These are phyloP conservation scores for Taxillus chinensis DNA, from an alignment of 164 flowering plant species.

Conservation along the genomic window DNA sequence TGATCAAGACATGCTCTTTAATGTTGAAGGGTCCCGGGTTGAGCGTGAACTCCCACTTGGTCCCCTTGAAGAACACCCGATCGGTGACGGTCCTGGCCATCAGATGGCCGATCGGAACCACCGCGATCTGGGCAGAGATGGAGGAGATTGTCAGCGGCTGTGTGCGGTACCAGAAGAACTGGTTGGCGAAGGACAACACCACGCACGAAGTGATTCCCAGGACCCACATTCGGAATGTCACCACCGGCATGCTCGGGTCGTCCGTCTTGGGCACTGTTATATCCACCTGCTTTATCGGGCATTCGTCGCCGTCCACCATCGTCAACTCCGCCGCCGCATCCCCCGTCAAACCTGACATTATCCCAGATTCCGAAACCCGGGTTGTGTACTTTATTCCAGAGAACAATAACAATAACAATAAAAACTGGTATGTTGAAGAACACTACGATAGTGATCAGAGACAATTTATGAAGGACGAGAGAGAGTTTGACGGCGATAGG, in stretches of 20 bases:
- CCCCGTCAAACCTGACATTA: too few species aligned
- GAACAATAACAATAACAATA: too few species aligned
- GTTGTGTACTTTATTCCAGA: too few species aligned
- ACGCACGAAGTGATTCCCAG: slow-evolving; percentile 38
- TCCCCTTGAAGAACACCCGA: slow-evolving; percentile 27
- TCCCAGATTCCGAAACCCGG: too few species aligned
- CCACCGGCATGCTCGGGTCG: slow-evolving; percentile 34
- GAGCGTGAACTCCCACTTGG: slow-evolving; percentile 27
- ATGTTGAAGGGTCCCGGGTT: slow-evolving; percentile 51
- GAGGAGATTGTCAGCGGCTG: slow-evolving; percentile 31
- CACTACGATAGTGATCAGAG: too few species aligned
- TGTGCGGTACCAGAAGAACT: slow-evolving; percentile 54
- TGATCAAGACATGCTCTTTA: slow-evolving; percentile 45
- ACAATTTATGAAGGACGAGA: too few species aligned
- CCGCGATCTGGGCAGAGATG: slow-evolving; percentile 54
- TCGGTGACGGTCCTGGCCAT: slow-evolving; percentile 36
- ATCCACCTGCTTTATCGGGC: slow-evolving; percentile 37
- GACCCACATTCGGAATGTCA: slow-evolving; percentile 58
- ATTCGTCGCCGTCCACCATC: slow-evolving; percentile 13
- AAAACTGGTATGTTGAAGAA: too few species aligned
- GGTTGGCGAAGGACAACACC: slow-evolving; percentile 45
- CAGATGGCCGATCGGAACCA: slow-evolving; percentile 50
- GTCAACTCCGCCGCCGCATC: too few species aligned
- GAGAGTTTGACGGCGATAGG: too few species aligned
- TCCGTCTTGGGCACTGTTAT: slow-evolving; percentile 51